Percentiles rank a stretch among this genome's conserved stretches.
These are phyloP conservation scores for Cladosporium sp. DNA, from an alignment of 2,329 filamentous ascomycete species.

Conservation along the genomic window DNA sequence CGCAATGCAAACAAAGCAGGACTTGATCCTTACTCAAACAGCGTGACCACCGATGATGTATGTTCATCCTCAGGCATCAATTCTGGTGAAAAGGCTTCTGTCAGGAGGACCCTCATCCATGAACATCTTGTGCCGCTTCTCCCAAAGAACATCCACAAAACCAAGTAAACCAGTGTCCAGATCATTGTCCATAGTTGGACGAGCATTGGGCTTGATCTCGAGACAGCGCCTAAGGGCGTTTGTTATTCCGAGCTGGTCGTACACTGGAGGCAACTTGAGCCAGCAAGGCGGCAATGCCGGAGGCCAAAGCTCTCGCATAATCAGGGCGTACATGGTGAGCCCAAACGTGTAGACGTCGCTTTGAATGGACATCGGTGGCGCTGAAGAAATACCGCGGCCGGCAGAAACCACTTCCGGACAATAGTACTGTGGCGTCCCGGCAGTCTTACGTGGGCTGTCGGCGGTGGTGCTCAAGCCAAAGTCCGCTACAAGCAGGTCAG, in stretches of 20 bases:
- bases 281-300: background rate
- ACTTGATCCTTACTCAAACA: too few relatives aligned
- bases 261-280: background rate
- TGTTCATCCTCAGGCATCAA: too few relatives aligned
- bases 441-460: too few relatives aligned
- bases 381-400: background rate
- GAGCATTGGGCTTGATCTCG: background rate
- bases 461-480: slow-evolving; percentile 14
- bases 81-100: background rate
- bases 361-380: background rate
- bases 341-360: slow-evolving; percentile 4
- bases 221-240: background rate
- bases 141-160: background rate
- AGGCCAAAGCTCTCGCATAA: background rate
- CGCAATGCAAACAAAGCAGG: too few relatives aligned
- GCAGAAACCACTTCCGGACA: background rate
- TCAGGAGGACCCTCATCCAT: background rate
- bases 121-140: background rate
- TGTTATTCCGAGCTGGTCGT: background rate
- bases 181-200: background rate
- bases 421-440: background rate
- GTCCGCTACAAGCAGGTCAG: slow-evolving; percentile 19
- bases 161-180: background rate
- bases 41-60: too few relatives aligned
- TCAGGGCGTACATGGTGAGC: background rate